Base-by-base conservation (phyloP, 2,329 filamentous ascomycete species). In the Aspergillus fumigatiaffinis region DNA sequence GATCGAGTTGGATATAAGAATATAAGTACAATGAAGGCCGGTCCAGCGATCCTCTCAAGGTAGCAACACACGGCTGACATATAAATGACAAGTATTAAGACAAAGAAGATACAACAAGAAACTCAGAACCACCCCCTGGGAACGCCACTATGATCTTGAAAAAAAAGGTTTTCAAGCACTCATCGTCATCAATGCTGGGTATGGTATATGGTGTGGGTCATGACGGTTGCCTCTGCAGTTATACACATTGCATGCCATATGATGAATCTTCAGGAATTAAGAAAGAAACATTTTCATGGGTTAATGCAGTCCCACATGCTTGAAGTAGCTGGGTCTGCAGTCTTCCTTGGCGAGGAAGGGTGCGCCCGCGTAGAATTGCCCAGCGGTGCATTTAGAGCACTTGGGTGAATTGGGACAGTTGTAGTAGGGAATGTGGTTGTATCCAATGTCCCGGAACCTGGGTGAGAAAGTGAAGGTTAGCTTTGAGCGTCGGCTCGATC, bases 381-480 rank as follows among this genome's bases (percentile, higher is more conserved):
- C 94, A 0, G 90, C 85, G n/a, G 87, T 83, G 73, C 93, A 97
- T 63, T 90, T 91, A 64, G 84, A 88, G 73, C 93, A 97, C 76
- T 97, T 97, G 51, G 91, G 90, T 53, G 89, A 96, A 77, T 96
- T 97, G 61, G 94, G 94, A 72, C 94, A 99, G 79, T 99, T 99
- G 82, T 96, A 96, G 79, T 96, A 99, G 49, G 94, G 94, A 54
- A 97, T 92, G 68, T 99, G 94, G 69, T 97, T 92, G 78, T 99
- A 99, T 57, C 94, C 94, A 65, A 99, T 97, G 73, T 99, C 94
- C 54, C 93, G 92, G 87, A 99, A 99, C 92, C 92, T 96, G 62
- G 6, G 55, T 8, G 53, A n/a, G 17, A 5, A 44, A 48, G 21
- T 1, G n/a, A 47, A 55, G 60, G 57, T 26, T 41, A 26, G 38